Evolutionary conservation across 257 asterid species (phyloP).

Genomic region (Lycium barbarum): DNA sequence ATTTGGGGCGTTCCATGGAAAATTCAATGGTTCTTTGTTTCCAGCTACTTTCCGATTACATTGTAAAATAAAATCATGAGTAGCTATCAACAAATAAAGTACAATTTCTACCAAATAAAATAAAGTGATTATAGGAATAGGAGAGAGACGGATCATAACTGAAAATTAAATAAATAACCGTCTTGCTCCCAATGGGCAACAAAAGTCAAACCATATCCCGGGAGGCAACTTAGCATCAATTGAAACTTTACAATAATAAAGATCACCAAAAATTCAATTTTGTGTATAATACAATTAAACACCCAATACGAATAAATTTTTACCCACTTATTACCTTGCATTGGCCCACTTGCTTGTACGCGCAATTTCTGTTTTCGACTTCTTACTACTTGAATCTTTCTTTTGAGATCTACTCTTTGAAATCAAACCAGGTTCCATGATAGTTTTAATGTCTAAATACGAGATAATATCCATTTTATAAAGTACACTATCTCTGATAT

Average conservation of each 20-base stretch:
- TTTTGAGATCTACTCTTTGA: too few relatives aligned
- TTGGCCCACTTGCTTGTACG: too few relatives aligned
- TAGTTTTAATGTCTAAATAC: background rate
- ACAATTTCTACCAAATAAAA: background rate
- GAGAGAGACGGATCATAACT: too few relatives aligned
- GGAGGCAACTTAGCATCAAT: background rate
- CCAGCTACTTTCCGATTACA: background rate
- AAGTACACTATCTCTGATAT: background rate
- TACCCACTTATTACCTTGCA: too few relatives aligned
- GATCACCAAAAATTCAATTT: background rate
- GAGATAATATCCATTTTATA: background rate
- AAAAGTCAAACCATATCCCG: background rate
- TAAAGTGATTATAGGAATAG: too few relatives aligned
- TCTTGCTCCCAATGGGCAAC: background rate
- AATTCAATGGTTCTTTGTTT: background rate
- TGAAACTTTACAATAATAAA: background rate
- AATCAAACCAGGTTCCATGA: background rate
- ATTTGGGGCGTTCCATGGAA: background rate
- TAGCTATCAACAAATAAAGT: background rate
- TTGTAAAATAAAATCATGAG: background rate
- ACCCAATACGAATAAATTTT: too few relatives aligned
- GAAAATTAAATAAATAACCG: background rate
- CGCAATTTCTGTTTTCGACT: too few relatives aligned
- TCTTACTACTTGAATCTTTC: too few relatives aligned
- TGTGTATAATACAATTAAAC: too few relatives aligned